Evolutionary conservation across 306 rosid genomes (phyloP).

Genomic region (Oxytropis ochrocephala): DNA sequence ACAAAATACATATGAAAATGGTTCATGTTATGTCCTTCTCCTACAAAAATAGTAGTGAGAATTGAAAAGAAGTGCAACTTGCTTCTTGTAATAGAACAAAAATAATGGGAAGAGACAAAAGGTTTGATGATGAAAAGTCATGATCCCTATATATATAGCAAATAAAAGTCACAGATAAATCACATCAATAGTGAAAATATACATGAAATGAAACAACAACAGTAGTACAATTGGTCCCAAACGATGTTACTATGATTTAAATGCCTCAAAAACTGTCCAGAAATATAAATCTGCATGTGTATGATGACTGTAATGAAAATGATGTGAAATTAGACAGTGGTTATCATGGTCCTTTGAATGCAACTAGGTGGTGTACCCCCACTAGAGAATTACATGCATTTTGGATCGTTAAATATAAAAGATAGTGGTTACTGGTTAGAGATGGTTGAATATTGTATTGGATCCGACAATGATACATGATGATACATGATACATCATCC

Average conservation of each 20-base stretch:
- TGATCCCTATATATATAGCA: background rate
- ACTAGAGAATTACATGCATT: background rate
- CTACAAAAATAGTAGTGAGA: background rate
- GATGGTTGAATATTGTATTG: background rate
- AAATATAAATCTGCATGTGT: background rate
- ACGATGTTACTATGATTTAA: background rate
- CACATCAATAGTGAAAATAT: constrained; percentile 1
- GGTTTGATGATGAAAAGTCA: background rate
- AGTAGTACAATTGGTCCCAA: background rate
- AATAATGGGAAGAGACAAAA: background rate
- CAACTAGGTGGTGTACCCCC: background rate
- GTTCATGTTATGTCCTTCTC: background rate
- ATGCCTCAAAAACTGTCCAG: background rate
- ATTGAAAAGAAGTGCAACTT: background rate
- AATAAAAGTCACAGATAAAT: background rate
- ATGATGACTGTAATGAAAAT: background rate
- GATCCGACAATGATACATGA: background rate
- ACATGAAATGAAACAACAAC: background rate
- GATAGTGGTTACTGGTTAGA: background rate
- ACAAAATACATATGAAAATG: background rate
- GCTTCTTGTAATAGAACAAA: background rate
- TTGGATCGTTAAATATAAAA: background rate
- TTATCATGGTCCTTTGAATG: background rate
- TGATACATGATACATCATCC: no score
- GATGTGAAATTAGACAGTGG: background rate